A percentile compares a stretch with the other conserved stretches of the same genome.
Conservation (phyloP, 176 grass and related monocot species). For the Tillandsia leiboldiana region DNA sequence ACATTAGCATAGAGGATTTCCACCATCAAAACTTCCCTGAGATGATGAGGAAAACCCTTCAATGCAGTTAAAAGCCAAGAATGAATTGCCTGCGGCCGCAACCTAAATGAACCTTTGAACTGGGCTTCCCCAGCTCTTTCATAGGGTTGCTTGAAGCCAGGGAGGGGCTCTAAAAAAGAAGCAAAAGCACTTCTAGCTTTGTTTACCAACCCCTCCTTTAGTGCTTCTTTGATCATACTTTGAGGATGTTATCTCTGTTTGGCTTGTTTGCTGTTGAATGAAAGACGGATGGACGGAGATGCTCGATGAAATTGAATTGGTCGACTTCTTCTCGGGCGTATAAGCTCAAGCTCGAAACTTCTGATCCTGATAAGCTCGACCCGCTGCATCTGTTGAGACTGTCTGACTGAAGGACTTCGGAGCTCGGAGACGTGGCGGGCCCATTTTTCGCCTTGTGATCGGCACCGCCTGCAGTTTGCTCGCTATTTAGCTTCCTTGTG, state of each 20-base stretch:
- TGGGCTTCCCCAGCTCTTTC: neutral
- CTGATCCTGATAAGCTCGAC: slow-evolving; percentile 8
- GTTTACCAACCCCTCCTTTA: neutral
- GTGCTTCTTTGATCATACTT: slow-evolving; percentile 14
- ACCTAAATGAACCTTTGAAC: too few species aligned
- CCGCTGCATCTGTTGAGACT: slow-evolving; percentile 12
- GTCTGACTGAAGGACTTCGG: slow-evolving; percentile 26
- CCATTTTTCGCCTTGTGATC: neutral
- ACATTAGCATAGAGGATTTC: neutral
- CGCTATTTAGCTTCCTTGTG: slow-evolving; percentile 18
- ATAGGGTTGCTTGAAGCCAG: slow-evolving; percentile 2
- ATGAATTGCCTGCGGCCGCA: slow-evolving; percentile 72
- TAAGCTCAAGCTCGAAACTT: slow-evolving; percentile 23
- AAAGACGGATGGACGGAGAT: slow-evolving; percentile 20
- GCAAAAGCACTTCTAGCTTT: neutral
- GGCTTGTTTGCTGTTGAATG: slow-evolving; percentile 18
- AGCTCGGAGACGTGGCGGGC: slow-evolving; percentile 13
- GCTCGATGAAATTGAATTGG: slow-evolving; percentile 17
- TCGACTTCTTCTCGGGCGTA: slow-evolving; percentile 4
- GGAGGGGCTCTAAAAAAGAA: neutral
- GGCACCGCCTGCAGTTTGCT: neutral
- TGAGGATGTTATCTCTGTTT: slow-evolving; percentile 22
- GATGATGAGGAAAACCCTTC: neutral
- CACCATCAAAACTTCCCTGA: slow-evolving; percentile 8
- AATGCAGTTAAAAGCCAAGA: slow-evolving; percentile 37